Conservation (phyloP, 2,329 filamentous ascomycete genomes). For the Sporothrix mexicana region DNA sequence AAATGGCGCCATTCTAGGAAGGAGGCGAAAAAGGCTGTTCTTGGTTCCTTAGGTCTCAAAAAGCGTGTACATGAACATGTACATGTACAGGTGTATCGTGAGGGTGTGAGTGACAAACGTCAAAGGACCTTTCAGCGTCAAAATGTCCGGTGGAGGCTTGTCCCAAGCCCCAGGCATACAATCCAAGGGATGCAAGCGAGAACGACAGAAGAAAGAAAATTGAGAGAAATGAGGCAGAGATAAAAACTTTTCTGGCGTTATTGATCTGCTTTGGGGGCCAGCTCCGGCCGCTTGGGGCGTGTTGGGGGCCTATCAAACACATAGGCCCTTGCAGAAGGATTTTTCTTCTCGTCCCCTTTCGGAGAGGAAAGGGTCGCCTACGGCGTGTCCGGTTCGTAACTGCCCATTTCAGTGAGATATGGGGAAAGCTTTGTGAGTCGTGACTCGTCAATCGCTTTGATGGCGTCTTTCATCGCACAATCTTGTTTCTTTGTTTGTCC, state of each 20-base stretch:
- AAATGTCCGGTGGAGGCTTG: constrained; percentile 5
- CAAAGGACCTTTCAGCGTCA: not conserved
- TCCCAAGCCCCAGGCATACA: constrained; percentile 1
- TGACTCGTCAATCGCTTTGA: constrained; percentile 21
- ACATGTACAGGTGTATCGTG: not conserved
- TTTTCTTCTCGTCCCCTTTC: too few species aligned
- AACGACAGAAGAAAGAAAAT: not conserved
- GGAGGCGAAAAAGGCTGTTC: not conserved
- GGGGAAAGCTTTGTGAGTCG: constrained; percentile 3
- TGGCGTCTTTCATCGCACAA: not conserved
- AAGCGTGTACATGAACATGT: too few species aligned
- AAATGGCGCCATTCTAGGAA: constrained; percentile 22
- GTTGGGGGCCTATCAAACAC: not conserved
- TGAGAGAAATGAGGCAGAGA: not conserved
- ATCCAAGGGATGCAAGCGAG: constrained; percentile 3
- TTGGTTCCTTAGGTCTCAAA: not conserved
- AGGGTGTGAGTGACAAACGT: not conserved
- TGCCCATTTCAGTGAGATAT: not conserved
- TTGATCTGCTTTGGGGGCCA: not conserved
- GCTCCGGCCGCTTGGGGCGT: not conserved
- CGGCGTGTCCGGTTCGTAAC: constrained; percentile 13
- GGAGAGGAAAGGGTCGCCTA: not conserved
- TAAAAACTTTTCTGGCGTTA: constrained; percentile 9
- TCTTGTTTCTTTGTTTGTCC: not conserved
- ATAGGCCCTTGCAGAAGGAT: too few species aligned